Evolutionary conservation across 192 early-diverging fungal species (phyloP).

Genomic region (Globomyces pollinis-pini): DNA sequence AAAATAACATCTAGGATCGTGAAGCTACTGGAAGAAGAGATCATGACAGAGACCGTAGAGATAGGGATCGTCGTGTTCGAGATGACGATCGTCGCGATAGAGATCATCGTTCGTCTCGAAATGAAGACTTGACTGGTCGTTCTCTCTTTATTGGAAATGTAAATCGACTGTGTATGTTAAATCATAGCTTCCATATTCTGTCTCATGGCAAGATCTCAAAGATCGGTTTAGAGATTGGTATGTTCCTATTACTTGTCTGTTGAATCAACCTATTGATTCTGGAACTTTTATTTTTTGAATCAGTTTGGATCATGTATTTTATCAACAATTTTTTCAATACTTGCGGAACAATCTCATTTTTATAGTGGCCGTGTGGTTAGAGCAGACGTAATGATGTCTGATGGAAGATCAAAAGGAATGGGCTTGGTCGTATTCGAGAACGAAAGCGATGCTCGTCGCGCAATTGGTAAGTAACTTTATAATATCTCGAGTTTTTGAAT

Average conservation of each 20-base stretch:
- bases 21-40: constrained; percentile 2
- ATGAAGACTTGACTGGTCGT: constrained; percentile 33
- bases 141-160: constrained; percentile 62
- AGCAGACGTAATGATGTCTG: constrained; percentile 60
- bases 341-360: too few species aligned
- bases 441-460: constrained; percentile 51
- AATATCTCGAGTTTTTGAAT: too few species aligned
- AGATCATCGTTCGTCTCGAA: constrained; percentile 14
- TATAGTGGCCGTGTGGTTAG: constrained; percentile 55
- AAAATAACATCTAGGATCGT: constrained; percentile 5
- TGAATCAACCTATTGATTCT: constrained; percentile 7
- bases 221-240: constrained; percentile 73
- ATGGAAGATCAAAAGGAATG: constrained; percentile 61
- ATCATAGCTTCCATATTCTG: constrained; percentile 63
- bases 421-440: constrained; percentile 71
- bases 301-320: too few species aligned
- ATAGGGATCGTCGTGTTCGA: background rate
- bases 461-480: constrained; percentile 52
- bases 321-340: constrained; percentile 17
- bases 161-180: constrained; percentile 7
- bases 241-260: constrained; percentile 42
- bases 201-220: constrained; percentile 83
- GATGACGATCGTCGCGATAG: constrained; percentile 12
- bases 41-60: constrained; percentile 7
- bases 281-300: too few species aligned